A percentile compares a stretch with the other conserved stretches of the same genome.
Conservation (phyloP, 139 green algal species). For the Chlamydomonas eustigma region DNA sequence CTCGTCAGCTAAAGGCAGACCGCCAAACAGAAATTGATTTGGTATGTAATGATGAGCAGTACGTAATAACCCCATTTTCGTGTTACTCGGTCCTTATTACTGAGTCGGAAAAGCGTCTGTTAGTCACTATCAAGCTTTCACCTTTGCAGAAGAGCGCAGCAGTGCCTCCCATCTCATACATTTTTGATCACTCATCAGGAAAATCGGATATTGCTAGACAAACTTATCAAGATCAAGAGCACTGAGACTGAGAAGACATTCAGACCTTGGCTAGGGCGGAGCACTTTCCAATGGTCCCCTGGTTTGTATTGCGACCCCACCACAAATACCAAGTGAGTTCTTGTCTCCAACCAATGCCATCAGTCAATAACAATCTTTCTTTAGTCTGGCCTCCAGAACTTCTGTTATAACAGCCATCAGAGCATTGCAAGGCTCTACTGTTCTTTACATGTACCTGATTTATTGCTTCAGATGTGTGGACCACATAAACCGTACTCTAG, state of each 20-base stretch:
- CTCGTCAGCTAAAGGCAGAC: not conserved
- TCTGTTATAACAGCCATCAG: too few relatives aligned
- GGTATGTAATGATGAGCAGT: not conserved
- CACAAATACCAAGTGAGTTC: not conserved
- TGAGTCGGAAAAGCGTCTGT: too few relatives aligned
- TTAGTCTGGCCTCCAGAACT: too few relatives aligned
- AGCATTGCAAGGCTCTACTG: too few relatives aligned
- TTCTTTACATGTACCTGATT: too few relatives aligned
- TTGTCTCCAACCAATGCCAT: too few relatives aligned
- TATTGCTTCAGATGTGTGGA: conserved; percentile 7
- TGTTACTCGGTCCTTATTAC: too few relatives aligned
- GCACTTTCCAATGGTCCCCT: conserved; percentile 9
- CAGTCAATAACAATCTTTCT: too few relatives aligned
- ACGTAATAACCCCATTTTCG: too few relatives aligned
- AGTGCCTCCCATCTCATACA: not conserved
- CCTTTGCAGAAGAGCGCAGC: too few relatives aligned
- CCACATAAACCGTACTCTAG: not conserved
- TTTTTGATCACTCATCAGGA: conserved; percentile 3
- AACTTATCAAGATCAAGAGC: conserved; percentile 11
- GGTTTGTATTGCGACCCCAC: not conserved
- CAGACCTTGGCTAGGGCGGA: not conserved
- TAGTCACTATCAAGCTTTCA: too few relatives aligned
- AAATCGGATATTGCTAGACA: conserved; percentile 8
- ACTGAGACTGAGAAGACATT: not conserved
- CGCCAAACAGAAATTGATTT: not conserved